These are phyloP conservation scores for Paecilomyces formosus DNA, from an alignment of 2,329 filamentous ascomycete species.

Conservation along the genomic window DNA sequence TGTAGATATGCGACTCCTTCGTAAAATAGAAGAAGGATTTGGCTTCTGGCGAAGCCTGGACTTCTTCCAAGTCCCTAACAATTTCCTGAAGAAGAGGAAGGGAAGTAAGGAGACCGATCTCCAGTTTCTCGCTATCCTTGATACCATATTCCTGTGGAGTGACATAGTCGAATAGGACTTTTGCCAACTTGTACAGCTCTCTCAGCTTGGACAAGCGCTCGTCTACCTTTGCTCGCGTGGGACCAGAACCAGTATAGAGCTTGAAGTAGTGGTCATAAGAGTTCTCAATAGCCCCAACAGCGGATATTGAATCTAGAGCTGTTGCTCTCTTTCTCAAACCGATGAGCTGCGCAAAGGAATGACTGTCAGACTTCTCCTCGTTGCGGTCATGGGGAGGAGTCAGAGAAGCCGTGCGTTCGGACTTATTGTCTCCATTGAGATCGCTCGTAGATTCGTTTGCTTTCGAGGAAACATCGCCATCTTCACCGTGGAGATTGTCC, in stretches of 20 bases:
- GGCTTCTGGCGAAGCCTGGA: slow-evolving; percentile 87
- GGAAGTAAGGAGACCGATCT: slow-evolving; percentile 91
- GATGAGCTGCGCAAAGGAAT: slow-evolving; percentile 30
- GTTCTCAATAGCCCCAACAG: slow-evolving; percentile 43
- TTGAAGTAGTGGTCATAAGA: slow-evolving; percentile 73
- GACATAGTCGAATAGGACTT: slow-evolving; percentile 96
- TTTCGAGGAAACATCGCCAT: slow-evolving; percentile 34
- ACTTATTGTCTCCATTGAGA: slow-evolving; percentile 12
- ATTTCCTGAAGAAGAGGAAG: slow-evolving; percentile 93
- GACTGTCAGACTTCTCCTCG: slow-evolving; percentile 25
- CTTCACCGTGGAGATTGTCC: slow-evolving; percentile 67
- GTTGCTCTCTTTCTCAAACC: slow-evolving; percentile 47
- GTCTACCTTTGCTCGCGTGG: slow-evolving; percentile 73
- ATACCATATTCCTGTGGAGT: slow-evolving; percentile 98
- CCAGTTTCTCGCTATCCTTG: slow-evolving; percentile 90
- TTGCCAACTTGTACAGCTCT: slow-evolving; percentile 87
- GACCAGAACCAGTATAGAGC: slow-evolving; percentile 69
- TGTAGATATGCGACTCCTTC: slow-evolving; percentile 98
- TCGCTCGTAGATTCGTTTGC: slow-evolving; percentile 13
- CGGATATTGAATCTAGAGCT: slow-evolving; percentile 35
- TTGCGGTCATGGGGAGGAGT: slow-evolving; percentile 12
- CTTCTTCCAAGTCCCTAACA: slow-evolving; percentile 91
- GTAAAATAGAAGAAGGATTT: slow-evolving; percentile 99
- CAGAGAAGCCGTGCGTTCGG: slow-evolving; percentile 10
- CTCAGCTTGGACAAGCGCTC: slow-evolving; percentile 79